Evolutionary conservation across 2,329 filamentous ascomycete genomes (phyloP).

Genomic region (Trichoderma afroharzianum): DNA sequence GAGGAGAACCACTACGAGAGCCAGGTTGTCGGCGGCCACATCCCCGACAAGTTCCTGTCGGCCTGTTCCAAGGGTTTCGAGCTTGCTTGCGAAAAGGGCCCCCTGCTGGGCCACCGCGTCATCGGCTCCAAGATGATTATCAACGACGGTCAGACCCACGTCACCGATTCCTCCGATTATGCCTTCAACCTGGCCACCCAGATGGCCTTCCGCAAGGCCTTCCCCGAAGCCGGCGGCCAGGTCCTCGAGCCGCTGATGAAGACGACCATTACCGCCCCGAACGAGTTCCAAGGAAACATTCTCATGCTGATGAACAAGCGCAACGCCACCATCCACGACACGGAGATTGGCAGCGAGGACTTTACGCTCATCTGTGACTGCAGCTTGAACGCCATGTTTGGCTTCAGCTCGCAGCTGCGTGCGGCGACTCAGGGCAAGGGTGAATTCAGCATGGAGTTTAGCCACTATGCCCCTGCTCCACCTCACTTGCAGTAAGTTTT

Average conservation of each 20-base stretch:
- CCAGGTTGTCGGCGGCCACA: constrained; percentile 82
- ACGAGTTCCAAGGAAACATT: constrained; percentile 96
- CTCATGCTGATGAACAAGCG: constrained; percentile 96
- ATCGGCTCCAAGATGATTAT: constrained; percentile 87
- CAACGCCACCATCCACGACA: constrained; percentile 90
- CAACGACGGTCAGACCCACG: constrained; percentile 94
- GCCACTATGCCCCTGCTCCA: constrained; percentile 85
- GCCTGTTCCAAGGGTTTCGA: constrained; percentile 96
- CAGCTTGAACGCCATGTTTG: constrained; percentile 95
- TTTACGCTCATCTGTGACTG: constrained; percentile 92
- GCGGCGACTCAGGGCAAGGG: constrained; percentile 97
- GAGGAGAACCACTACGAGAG: constrained; percentile 80
- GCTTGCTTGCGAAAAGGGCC: constrained; percentile 76
- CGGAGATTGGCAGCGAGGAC: constrained; percentile 88
- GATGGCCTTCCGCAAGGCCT: constrained; percentile 94
- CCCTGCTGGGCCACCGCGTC: constrained; percentile 87
- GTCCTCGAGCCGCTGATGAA: constrained; percentile 98
- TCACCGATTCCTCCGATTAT: constrained; percentile 96
- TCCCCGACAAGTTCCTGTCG: constrained; percentile 92
- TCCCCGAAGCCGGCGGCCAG: constrained; percentile 73
- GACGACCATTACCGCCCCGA: constrained; percentile 90
- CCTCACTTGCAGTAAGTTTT: constrained; percentile 87
- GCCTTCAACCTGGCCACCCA: constrained; percentile 93
- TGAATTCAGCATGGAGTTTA: constrained; percentile 98
- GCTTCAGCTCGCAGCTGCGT: constrained; percentile 85